phyloP scores from a whole-genome alignment of 495 filamentous ascomycete genomes.

The Staphylotrichum longicolle region DNA sequence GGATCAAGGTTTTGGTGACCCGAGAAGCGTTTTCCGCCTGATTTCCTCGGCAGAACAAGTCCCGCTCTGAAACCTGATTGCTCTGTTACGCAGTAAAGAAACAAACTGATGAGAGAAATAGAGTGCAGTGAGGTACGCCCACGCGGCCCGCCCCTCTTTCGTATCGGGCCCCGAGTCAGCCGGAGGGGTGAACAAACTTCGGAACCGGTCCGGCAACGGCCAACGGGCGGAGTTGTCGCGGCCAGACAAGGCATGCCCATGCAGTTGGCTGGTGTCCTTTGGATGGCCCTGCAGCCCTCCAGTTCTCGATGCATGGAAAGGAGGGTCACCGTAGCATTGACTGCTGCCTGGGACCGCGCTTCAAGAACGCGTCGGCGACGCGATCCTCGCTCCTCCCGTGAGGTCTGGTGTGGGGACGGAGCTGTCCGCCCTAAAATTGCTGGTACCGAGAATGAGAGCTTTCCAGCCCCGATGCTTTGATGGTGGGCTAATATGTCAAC shows the following conservation, averaged over 20 bases:
- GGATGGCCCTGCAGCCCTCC: background rate
- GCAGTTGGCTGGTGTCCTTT: no score
- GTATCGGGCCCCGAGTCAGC: constrained; percentile 8
- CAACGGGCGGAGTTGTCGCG: constrained; percentile 2
- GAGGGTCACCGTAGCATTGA: background rate
- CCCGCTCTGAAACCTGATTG: no score
- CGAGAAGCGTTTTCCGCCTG: no score
- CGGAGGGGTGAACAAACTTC: background rate
- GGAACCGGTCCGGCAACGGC: constrained; percentile 12
- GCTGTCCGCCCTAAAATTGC: background rate
- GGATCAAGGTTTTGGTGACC: no score
- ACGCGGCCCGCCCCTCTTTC: constrained; percentile 10
- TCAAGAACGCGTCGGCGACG: constrained; percentile 13
- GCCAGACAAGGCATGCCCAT: background rate
- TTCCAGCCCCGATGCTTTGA: constrained; percentile 1
- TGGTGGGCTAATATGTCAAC: constrained; percentile 14
- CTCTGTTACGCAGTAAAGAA: no score
- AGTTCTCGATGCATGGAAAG: background rate
- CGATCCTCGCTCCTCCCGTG: constrained; percentile 6
- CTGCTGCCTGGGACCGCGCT: constrained; percentile 11
- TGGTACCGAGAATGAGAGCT: constrained; percentile 8
- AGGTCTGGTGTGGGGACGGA: background rate
- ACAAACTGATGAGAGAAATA: background rate
- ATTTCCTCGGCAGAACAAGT: no score
- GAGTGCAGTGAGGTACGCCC: background rate